Evolutionary conservation across 2,329 filamentous ascomycete genomes (phyloP), one percentile per base, ranked within the genome.

Genomic region (Aspergillus spinulosporus): DNA sequence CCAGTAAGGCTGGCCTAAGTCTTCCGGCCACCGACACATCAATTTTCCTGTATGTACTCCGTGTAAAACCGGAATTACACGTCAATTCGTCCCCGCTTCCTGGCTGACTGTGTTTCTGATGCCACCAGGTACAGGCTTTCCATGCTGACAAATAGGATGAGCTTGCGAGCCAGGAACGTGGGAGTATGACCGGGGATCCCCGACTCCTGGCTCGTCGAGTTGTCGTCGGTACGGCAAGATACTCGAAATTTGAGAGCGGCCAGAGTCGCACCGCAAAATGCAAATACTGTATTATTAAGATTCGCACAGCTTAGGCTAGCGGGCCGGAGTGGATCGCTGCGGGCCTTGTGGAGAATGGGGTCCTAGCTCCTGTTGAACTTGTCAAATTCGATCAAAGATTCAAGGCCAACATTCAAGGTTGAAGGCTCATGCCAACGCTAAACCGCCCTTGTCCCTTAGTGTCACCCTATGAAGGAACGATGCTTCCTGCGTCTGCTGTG

Each of bases 261-360:
- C 34, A 37, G n/a, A 37, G 8, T 12, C 9, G 34, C 34, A 37
- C 34, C 44, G 34, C 45, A 39, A 36, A 52, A 40, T 53, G 21
- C 21, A 21, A 21, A 21, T 21, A 21, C 21, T 21, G 21, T 21
- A 21, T 21, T 21, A 14, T 46, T 50, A 61, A 43, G 62, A 63
- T 64, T 64, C 63, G 61, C 63, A 61, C 56, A 63, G 62, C 63
- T 62, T 63, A 62, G 62, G 53, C 56, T 63, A 59, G 58, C 63
- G 63, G 63, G 40, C 63, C 63, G 63, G 63, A 63, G 62, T 65
- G 63, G 63, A 64, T 60, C 62, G 62, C 63, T 50, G 61, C 58
- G 62, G 62, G 63, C 59, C 62, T 56, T 56, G 62, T 62, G 60
- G 62, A 59, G 57, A 60, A 40, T 62, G 58, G 59, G 63, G 63